Evolutionary conservation across 352 stramenopile species (phyloP).

Genomic region (Globisporangium heterothallicum): DNA sequence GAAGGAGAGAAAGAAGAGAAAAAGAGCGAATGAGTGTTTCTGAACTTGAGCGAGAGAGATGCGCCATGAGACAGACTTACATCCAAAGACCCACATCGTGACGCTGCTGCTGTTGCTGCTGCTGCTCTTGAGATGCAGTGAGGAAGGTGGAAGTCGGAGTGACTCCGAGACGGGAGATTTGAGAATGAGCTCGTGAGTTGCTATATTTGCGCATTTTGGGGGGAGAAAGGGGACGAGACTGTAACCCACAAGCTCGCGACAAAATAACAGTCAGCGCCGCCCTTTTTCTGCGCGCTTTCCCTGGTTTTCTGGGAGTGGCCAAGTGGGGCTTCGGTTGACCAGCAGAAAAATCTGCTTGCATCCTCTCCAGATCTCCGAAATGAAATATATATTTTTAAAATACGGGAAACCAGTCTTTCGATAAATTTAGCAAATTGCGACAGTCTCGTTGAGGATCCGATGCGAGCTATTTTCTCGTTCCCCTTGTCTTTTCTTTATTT

Average conservation of each 20-base stretch:
- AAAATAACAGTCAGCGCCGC: not conserved
- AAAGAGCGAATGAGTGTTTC: too few relatives aligned
- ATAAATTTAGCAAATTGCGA: too few relatives aligned
- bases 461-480: not conserved
- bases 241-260: not conserved
- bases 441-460: not conserved
- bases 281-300: not conserved
- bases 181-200: not conserved
- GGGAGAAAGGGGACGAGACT: too few relatives aligned
- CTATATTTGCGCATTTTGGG: not conserved
- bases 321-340: too few relatives aligned
- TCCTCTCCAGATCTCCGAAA: not conserved
- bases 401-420: too few relatives aligned
- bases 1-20: conserved; percentile 53
- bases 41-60: too few relatives aligned
- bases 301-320: not conserved
- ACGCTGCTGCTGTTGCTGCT: not conserved
- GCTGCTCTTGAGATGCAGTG: not conserved
- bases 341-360: not conserved
- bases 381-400: too few relatives aligned
- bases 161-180: conserved; percentile 17
- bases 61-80: conserved; percentile 63
- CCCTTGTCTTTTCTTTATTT: not conserved
- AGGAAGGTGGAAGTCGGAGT: conserved; percentile 4
- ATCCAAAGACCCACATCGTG: conserved; percentile 82